Percentiles rank a stretch among this genome's conserved stretches.
phyloP scores from a whole-genome alignment of 225 moss, liverwort and hornwort genomes.

The Sphagnum tenellum region DNA sequence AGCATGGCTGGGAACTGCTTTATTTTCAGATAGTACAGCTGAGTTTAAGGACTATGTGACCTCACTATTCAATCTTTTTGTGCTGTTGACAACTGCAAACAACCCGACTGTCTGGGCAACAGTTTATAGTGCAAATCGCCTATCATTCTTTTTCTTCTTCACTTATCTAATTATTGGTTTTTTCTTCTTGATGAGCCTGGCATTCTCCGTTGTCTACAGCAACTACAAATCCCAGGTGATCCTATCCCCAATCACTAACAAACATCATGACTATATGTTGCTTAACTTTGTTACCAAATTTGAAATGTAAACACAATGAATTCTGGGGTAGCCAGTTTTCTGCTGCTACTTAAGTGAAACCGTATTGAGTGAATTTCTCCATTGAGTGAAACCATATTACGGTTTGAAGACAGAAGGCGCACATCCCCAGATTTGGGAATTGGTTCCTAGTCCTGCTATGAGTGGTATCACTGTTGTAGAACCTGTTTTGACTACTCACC shows the following conservation, averaged over 20 bases:
- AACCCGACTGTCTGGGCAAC: constrained; percentile 70
- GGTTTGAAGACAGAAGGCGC: no score
- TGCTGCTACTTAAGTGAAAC: no score
- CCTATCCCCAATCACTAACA: neutral
- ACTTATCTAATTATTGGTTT: constrained; percentile 59
- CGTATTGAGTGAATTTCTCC: no score
- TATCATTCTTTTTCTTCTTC: constrained; percentile 67
- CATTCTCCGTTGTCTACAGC: constrained; percentile 61
- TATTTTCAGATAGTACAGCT: constrained; percentile 35
- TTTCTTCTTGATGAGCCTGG: constrained; percentile 62
- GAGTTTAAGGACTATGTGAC: constrained; percentile 58
- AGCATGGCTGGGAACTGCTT: constrained; percentile 62
- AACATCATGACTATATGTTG: neutral
- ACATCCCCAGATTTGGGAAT: no score
- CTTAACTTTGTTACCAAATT: neutral
- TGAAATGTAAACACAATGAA: no score
- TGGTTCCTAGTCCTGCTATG: no score
- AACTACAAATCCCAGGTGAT: constrained; percentile 67
- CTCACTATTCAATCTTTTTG: constrained; percentile 51
- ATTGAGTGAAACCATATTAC: no score
- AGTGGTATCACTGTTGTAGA: no score
- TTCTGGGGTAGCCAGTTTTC: no score
- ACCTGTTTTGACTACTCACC: no score
- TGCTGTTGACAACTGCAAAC: constrained; percentile 74
- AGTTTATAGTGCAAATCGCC: constrained; percentile 39